Conservation (phyloP, 2,329 filamentous ascomycete species). For the Paradendryphiella salina region DNA sequence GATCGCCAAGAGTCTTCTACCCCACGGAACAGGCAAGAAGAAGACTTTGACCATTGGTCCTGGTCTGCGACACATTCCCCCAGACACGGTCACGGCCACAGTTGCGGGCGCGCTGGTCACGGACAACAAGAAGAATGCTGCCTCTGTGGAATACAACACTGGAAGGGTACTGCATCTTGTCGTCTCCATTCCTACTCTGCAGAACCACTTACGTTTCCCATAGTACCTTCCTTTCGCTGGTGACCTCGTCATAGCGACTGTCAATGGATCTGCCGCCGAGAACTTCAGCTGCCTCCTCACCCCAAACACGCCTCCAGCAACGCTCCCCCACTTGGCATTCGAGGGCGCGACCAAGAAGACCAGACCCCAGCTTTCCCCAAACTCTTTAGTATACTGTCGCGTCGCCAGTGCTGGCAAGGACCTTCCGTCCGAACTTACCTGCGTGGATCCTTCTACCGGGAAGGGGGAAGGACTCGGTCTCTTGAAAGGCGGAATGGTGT, state of each 20-base stretch:
- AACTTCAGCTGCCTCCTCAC: slow-evolving; percentile 79
- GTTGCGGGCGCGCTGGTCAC: slow-evolving; percentile 68
- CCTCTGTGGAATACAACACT: slow-evolving; percentile 73
- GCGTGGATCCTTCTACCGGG: slow-evolving; percentile 81
- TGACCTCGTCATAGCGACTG: slow-evolving; percentile 86
- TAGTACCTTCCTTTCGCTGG: slow-evolving; percentile 79
- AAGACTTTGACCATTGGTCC: slow-evolving; percentile 78
- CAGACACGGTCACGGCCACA: slow-evolving; percentile 70
- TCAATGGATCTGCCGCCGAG: slow-evolving; percentile 75
- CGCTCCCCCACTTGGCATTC: slow-evolving; percentile 87
- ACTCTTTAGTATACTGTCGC: slow-evolving; percentile 86
- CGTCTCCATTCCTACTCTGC: slow-evolving; percentile 8
- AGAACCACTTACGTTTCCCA: slow-evolving; percentile 14
- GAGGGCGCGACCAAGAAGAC: slow-evolving; percentile 92
- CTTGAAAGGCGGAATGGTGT: slow-evolving; percentile 83
- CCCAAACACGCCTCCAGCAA: slow-evolving; percentile 62
- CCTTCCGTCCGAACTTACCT: slow-evolving; percentile 88
- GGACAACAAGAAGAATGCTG: slow-evolving; percentile 72
- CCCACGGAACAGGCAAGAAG: slow-evolving; percentile 64
- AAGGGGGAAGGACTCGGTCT: slow-evolving; percentile 87
- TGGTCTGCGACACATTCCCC: slow-evolving; percentile 79
- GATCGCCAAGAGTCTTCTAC: slow-evolving; percentile 68
- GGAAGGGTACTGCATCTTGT: slow-evolving; percentile 62
- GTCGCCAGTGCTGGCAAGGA: slow-evolving; percentile 64
- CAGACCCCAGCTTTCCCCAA: slow-evolving; percentile 72